Conservation (phyloP, 768 basidiomycete genomes). For the Dentipellis sp. region DNA sequence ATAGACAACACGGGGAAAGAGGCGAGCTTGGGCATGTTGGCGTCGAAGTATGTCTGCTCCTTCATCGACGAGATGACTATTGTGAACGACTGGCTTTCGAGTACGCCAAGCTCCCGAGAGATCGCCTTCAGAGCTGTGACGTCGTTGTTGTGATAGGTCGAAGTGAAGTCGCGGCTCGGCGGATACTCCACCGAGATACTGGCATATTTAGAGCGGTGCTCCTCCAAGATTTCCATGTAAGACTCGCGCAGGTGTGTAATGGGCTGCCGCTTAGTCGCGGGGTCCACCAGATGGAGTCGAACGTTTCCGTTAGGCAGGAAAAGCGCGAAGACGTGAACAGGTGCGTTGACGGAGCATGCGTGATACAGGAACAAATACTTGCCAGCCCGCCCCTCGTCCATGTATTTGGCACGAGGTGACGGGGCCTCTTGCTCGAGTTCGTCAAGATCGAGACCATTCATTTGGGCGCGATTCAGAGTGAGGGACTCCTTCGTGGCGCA, state of each 20-base stretch:
- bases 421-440: constrained; percentile 63
- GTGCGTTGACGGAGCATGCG: constrained; percentile 58
- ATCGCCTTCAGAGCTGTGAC: constrained; percentile 75
- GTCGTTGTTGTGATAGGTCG: constrained; percentile 74
- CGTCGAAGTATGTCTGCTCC: constrained; percentile 77
- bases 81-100: constrained; percentile 65
- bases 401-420: constrained; percentile 58
- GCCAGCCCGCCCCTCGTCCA: constrained; percentile 56
- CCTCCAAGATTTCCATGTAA: constrained; percentile 55
- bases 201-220: constrained; percentile 32
- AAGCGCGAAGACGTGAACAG: constrained; percentile 81
- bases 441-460: constrained; percentile 70
- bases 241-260: constrained; percentile 68
- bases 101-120: constrained; percentile 73
- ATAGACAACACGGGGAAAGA: constrained; percentile 87
- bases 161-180: constrained; percentile 45
- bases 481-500: constrained; percentile 61
- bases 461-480: constrained; percentile 77
- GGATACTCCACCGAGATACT: constrained; percentile 57
- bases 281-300: constrained; percentile 85
- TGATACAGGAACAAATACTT: constrained; percentile 90
- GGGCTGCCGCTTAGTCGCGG: constrained; percentile 76
- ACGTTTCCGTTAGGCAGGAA: constrained; percentile 67
- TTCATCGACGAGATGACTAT: constrained; percentile 83
- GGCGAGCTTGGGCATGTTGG: constrained; percentile 53